Evolutionary conservation across 148 eudicot genomes (phyloP), one percentile per base, ranked within the genome.

Genomic region (Rhododendron mucronatum): DNA sequence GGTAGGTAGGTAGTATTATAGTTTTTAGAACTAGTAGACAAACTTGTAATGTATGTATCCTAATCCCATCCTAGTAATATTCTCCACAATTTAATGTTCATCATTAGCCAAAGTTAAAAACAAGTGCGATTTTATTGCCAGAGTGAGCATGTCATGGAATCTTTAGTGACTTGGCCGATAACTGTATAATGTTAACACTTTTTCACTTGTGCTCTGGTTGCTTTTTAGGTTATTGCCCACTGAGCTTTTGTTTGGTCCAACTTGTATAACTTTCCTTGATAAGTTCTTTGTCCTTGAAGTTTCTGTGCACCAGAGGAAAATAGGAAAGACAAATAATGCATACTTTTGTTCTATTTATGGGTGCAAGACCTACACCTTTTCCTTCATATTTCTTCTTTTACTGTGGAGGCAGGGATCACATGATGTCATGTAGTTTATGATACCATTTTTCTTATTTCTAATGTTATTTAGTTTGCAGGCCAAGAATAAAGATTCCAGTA

Each of bases 401-500:
- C 4, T 4, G 21, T 61, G 78, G 83, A 82, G 41, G 79, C 53
- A 85, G 57, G 30, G 26, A 48, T 86, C 44, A 33, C 15, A 67
- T 65, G 12, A 9, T 80, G 67, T 61, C 16, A 53, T 69, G 47
- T 75, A 73, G n/a, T 37, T 69, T 69, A 13, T 13, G 20, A 41
- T 51, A 48, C 51, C 35, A 41, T 81, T 71, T 80, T 83, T 74
- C 5, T 61, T 83, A 80, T 90, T 84, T 85, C 91, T 88, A 76
- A 88, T 91, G 79, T 84, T 71, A 50, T 85, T 87, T 89, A 87
- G 84, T 88, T 84, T 94, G 92, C 96, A 97, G 99, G 95, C 99
- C 99, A 88, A 91, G 88, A 79, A 97, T 95, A 53, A 97, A 94
- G 89, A 91, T 97, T 90, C 98, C 99, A 85, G 95, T 91, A 9